Conservation (phyloP, 306 rosid genomes). For the Senna siamea region DNA sequence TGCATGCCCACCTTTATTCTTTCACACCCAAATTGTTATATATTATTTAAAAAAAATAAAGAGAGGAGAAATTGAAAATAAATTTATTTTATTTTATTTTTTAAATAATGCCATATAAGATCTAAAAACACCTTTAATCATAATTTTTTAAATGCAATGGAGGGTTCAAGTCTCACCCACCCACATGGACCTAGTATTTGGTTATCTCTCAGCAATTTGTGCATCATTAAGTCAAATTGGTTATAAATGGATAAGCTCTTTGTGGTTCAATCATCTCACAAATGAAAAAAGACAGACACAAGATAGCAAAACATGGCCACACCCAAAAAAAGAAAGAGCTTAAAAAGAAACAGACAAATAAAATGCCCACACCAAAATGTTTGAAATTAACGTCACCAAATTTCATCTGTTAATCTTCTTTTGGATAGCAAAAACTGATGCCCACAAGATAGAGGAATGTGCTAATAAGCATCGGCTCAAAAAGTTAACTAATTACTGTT, state of each 20-base stretch:
- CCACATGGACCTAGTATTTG: background rate
- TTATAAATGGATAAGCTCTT: conserved; percentile 12
- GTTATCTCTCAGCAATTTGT: background rate
- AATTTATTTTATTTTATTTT: no score
- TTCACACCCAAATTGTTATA: background rate
- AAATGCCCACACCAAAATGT: background rate
- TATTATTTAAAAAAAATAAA: no score
- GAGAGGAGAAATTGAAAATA: no score
- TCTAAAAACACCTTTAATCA: no score
- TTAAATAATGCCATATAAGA: no score
- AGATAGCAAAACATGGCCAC: background rate
- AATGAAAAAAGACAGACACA: conserved; percentile 13
- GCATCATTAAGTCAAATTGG: background rate
- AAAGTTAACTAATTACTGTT: no score
- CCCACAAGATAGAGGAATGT: no score
- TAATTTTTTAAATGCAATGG: background rate
- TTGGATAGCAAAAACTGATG: no score
- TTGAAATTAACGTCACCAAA: background rate
- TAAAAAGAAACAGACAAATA: background rate
- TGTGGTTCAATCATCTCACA: conserved; percentile 8
- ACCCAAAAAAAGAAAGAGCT: background rate
- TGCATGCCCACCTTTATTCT: background rate
- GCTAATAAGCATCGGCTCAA: no score
- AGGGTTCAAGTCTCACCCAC: conserved; percentile 12
- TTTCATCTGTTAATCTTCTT: background rate